Evolutionary conservation across 1,284 basidiomycete species (phyloP).

Genomic region (Thecaphora thlaspeos): DNA sequence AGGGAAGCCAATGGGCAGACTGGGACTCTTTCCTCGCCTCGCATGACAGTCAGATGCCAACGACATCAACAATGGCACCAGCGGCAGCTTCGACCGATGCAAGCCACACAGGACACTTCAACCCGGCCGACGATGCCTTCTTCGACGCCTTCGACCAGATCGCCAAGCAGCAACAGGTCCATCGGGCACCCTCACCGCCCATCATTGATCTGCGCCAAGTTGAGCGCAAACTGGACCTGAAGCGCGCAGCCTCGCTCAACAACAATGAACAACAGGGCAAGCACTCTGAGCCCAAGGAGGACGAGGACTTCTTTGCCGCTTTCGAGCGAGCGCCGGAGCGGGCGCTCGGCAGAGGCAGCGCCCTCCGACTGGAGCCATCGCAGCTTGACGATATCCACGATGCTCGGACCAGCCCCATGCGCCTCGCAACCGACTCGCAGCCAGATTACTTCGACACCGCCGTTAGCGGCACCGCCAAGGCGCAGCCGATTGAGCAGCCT

Average conservation of each 20-base stretch:
- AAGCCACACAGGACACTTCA: no score
- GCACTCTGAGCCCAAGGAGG: conserved; percentile 1
- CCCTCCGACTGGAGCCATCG: conserved; percentile 29
- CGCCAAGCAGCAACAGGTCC: conserved; percentile 12
- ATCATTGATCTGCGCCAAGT: conserved; percentile 52
- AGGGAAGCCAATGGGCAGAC: conserved; percentile 18
- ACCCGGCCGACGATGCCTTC: conserved; percentile 39
- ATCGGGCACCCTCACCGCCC: conserved; percentile 37
- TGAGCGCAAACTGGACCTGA: conserved; percentile 41
- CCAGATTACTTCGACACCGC: conserved; percentile 15
- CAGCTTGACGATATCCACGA: conserved; percentile 44
- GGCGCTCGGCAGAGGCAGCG: conserved; percentile 18
- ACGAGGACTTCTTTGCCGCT: conserved; percentile 37
- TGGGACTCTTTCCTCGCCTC: conserved; percentile 28
- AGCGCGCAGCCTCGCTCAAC: conserved; percentile 6
- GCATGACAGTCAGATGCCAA: conserved; percentile 3
- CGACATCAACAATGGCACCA: no score
- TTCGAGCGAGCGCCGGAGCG: conserved; percentile 35
- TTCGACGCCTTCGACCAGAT: conserved; percentile 36
- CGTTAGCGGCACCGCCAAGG: no score
- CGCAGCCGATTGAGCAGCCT: no score
- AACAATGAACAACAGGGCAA: conserved; percentile 10
- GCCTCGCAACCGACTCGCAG: conserved; percentile 2
- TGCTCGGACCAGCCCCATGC: conserved; percentile 34
- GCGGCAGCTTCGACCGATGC: not conserved